Base-by-base conservation (phyloP, 2,329 filamentous ascomycete species). In the Reticulascus tulasneorum region DNA sequence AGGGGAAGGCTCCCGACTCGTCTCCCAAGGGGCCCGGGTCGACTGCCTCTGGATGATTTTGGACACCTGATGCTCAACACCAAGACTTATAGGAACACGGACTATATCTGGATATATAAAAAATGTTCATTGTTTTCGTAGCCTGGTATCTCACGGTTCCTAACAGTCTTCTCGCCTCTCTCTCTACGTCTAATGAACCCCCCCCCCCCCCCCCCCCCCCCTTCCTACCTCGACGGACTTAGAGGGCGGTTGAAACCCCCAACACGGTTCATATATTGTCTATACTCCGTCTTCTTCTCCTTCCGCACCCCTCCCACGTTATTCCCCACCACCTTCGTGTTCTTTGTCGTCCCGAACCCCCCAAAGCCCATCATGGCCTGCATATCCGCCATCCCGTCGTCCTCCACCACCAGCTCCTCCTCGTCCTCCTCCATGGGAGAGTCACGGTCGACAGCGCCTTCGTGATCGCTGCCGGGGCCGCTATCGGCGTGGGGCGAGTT, bases 201-300 rank as follows among this genome's bases (percentile, higher is more conserved):
- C 20, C 8, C 13, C 11, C 6, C n/a, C n/a, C n/a, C 18, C 4
- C n/a, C 9, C 18, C 15, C 32, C 18, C 20, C 18, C 5, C 6
- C 8, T n/a, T 6, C 26, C 49, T 38, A 70, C 32, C 68, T 51
- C 15, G 59, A 57, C 15, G 79, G 79, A 59, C 82, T 85, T 34
- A 90, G 64, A 29, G 86, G 85, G 50, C 86, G 66, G 58, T 91
- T 93, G 68, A 93, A 93, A 6, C 86, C 86, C 37, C 86, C 86
- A 33, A 80, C 71, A 38, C 86, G 76, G 55, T 93, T 93, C 80
- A 98, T 98, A 63, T 98, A 98, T 75, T 98, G 93, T 50, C 93
- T 76, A 56, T 96, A 97, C 69, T 94, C 79, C 11, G 83, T 86
- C 77, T 88, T 90, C 79, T 95, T 96, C 66, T 93, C 88, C 71